Percentiles rank a stretch among this genome's conserved stretches.
Evolutionary conservation across 169 alveolate genomes (phyloP).

Genomic region (Theileria annulata): DNA sequence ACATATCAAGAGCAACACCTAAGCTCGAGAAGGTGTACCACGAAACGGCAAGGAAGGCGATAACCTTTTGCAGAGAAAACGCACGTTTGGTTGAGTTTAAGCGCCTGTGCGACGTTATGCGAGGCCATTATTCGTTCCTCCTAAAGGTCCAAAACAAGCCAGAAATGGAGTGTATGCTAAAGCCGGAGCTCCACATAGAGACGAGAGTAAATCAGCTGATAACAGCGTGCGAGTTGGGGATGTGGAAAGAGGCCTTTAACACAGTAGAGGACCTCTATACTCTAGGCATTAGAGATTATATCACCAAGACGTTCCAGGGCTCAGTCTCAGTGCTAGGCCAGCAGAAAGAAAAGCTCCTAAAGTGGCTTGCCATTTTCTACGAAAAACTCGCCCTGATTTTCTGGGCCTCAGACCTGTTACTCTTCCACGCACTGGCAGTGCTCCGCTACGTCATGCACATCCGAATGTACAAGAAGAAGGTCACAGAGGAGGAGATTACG

Average conservation of each 20-base stretch:
- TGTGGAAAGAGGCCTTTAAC: conserved; percentile 94
- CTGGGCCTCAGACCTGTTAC: conserved; percentile 89
- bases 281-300: conserved; percentile 79
- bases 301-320: conserved; percentile 67
- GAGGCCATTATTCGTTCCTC: conserved; percentile 88
- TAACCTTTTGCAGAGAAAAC: conserved; percentile 90
- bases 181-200: conserved; percentile 86
- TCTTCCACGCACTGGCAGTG: conserved; percentile 92
- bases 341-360: conserved; percentile 79
- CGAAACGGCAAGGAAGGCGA: conserved; percentile 92
- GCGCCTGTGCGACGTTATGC: conserved; percentile 90
- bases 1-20: conserved; percentile 91
- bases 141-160: conserved; percentile 84
- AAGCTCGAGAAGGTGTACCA: conserved; percentile 92
- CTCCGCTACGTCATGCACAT: conserved; percentile 81
- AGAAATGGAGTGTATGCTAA: conserved; percentile 80
- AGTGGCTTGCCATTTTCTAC: conserved; percentile 89
- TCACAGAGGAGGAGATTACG: conserved; percentile 76
- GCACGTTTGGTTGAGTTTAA: conserved; percentile 90
- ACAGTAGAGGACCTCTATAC: conserved; percentile 92
- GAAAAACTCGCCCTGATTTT: conserved; percentile 87
- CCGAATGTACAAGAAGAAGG: conserved; percentile 80
- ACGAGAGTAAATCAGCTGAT: conserved; percentile 89
- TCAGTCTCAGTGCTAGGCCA: conserved; percentile 57
- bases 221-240: conserved; percentile 88